These are phyloP conservation scores for Polytrichum commune DNA, from an alignment of 225 moss, liverwort and hornwort species.

Conservation along the genomic window DNA sequence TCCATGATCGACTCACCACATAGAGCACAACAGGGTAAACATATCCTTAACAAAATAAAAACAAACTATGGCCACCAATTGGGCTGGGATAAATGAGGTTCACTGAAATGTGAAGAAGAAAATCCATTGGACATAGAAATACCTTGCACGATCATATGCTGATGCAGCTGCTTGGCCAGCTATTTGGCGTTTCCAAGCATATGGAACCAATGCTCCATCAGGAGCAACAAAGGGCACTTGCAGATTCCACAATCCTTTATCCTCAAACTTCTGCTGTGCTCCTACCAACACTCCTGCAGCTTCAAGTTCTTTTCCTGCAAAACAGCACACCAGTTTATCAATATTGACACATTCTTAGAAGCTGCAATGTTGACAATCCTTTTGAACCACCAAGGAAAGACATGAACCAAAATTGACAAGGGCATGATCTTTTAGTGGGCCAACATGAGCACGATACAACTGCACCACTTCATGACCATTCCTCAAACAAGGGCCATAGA, in stretches of 20 bases:
- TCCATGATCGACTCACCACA: too few relatives aligned
- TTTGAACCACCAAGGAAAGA: neutral
- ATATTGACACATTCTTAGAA: too few relatives aligned
- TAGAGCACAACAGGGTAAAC: too few relatives aligned
- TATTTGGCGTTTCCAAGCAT: constrained; percentile 96
- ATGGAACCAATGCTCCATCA: constrained; percentile 78
- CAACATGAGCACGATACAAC: neutral
- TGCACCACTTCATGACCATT: neutral
- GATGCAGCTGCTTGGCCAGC: constrained; percentile 94
- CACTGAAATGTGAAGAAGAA: neutral
- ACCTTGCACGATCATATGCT: constrained; percentile 87
- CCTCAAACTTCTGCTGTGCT: constrained; percentile 74
- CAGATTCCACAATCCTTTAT: constrained; percentile 81
- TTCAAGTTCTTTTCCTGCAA: constrained; percentile 78
- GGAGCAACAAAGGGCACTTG: constrained; percentile 79
- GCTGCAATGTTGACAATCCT: too few relatives aligned
- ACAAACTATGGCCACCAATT: too few relatives aligned
- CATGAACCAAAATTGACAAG: neutral
- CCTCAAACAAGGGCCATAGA: too few relatives aligned
- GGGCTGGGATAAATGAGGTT: too few relatives aligned
- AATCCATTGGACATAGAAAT: neutral
- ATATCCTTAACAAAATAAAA: too few relatives aligned
- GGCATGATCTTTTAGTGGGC: neutral
- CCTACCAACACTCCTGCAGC: constrained; percentile 72
- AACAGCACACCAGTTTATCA: too few relatives aligned